A percentile compares a stretch with the other conserved stretches of the same genome.
These are phyloP conservation scores for Oryza nivara DNA, from an alignment of 176 grass and related monocot species.

Conservation along the genomic window DNA sequence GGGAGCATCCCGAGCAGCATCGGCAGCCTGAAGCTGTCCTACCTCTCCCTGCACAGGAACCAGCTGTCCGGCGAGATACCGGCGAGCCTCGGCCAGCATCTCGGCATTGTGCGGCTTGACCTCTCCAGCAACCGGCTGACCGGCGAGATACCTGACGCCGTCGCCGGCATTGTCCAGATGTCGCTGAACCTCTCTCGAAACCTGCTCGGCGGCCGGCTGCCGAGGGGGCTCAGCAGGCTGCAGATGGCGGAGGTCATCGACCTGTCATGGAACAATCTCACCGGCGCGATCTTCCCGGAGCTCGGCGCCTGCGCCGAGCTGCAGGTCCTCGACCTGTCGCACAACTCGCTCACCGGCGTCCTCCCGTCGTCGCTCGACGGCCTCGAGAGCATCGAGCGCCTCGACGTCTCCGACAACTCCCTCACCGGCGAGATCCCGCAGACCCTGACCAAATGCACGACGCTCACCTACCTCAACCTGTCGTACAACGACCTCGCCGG, in stretches of 20 bases:
- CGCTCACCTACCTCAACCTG: constrained; percentile 64
- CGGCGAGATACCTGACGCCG: constrained; percentile 48
- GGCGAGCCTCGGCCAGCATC: constrained; percentile 39
- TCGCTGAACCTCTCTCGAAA: constrained; percentile 82
- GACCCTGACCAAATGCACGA: constrained; percentile 54
- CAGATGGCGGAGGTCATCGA: constrained; percentile 55
- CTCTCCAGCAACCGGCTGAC: constrained; percentile 67
- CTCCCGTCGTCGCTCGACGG: constrained; percentile 41
- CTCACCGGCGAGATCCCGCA: constrained; percentile 65
- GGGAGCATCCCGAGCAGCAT: constrained; percentile 63
- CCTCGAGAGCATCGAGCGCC: constrained; percentile 50
- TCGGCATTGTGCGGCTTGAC: constrained; percentile 47
- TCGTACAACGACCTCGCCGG: constrained; percentile 82
- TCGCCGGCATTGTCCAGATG: constrained; percentile 49
- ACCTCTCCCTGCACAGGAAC: constrained; percentile 60
- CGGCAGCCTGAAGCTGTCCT: constrained; percentile 33
- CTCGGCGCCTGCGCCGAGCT: constrained; percentile 48
- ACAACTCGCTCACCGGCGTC: constrained; percentile 63
- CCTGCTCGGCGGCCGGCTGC: constrained; percentile 57
- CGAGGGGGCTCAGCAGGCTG: constrained; percentile 55
- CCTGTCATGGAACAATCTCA: constrained; percentile 79
- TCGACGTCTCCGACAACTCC: constrained; percentile 74
- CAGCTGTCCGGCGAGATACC: constrained; percentile 65
- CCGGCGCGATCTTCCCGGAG: constrained; percentile 38
- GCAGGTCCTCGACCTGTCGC: constrained; percentile 59